Conservation (phyloP, 2,329 filamentous ascomycete species). For the Pyrenophora teres region DNA sequence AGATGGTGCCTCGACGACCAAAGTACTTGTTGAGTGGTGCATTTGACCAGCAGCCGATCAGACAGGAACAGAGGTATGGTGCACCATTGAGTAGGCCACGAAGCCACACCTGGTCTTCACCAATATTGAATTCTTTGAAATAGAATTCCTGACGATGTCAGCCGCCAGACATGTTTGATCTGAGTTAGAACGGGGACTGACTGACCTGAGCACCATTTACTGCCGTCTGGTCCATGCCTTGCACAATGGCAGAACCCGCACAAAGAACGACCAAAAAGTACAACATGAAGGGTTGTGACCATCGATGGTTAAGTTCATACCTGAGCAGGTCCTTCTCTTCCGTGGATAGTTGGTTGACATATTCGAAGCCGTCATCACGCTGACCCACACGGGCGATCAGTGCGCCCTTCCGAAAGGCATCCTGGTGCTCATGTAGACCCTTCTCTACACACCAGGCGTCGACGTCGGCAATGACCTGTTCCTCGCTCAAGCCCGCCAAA, state of each 20-base stretch:
- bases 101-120: slow-evolving; percentile 31
- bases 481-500: slow-evolving; percentile 58
- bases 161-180: background rate
- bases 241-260: slow-evolving; percentile 70
- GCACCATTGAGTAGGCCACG: slow-evolving; percentile 38
- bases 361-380: slow-evolving; percentile 55
- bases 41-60: slow-evolving; percentile 49
- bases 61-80: slow-evolving; percentile 37
- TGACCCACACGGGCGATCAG: slow-evolving; percentile 53
- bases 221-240: slow-evolving; percentile 55
- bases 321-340: slow-evolving; percentile 63
- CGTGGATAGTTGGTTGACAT: slow-evolving; percentile 55
- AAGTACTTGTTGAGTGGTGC: slow-evolving; percentile 40
- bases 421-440: slow-evolving; percentile 55
- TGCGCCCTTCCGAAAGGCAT: slow-evolving; percentile 58
- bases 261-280: slow-evolving; percentile 70
- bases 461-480: slow-evolving; percentile 60
- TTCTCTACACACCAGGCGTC: slow-evolving; percentile 59
- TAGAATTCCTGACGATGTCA: slow-evolving; percentile 31
- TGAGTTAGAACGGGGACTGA: background rate
- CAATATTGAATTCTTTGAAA: slow-evolving; percentile 35
- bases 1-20: slow-evolving; percentile 41
- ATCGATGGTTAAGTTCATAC: slow-evolving; percentile 67
- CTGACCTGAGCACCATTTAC: slow-evolving; percentile 41
- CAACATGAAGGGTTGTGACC: slow-evolving; percentile 69